Evolutionary conservation across 495 filamentous ascomycete genomes (phyloP).

Genomic region (Arthonia radiata): DNA sequence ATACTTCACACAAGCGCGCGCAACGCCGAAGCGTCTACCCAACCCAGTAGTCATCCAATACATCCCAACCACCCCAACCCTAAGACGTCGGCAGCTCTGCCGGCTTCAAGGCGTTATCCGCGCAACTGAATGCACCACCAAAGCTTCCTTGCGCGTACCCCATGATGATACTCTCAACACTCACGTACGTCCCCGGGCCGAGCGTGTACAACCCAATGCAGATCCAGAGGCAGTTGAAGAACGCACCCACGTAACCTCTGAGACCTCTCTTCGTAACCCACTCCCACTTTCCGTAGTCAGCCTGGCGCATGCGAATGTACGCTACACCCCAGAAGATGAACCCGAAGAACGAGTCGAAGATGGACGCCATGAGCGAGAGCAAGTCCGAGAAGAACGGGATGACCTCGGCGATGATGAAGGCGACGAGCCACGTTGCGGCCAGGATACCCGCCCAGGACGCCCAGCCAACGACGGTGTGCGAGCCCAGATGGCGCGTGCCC

Average conservation of each 20-base stretch:
- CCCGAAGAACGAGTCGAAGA: slow-evolving; percentile 82
- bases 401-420: slow-evolving; percentile 68
- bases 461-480: slow-evolving; percentile 68
- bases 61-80: too few relatives aligned
- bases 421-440: slow-evolving; percentile 43
- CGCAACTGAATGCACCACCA: slow-evolving; percentile 35
- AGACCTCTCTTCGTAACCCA: slow-evolving; percentile 33
- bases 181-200: slow-evolving; percentile 44
- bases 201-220: slow-evolving; percentile 51
- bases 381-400: slow-evolving; percentile 80
- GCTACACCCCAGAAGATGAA: slow-evolving; percentile 70
- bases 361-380: slow-evolving; percentile 61
- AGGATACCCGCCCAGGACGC: slow-evolving; percentile 50
- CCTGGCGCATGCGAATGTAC: slow-evolving; percentile 57
- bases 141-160: slow-evolving; percentile 29
- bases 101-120: too few relatives aligned
- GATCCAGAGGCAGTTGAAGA: slow-evolving; percentile 45
- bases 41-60: too few relatives aligned
- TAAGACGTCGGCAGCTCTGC: too few relatives aligned
- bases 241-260: slow-evolving; percentile 33
- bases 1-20: too few relatives aligned
- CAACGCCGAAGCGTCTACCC: too few relatives aligned
- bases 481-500: slow-evolving; percentile 45
- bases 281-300: slow-evolving; percentile 34
- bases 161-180: slow-evolving; percentile 37